Conservation (phyloP, 192 early-diverging fungal species). For the Coemansia umbellata region DNA sequence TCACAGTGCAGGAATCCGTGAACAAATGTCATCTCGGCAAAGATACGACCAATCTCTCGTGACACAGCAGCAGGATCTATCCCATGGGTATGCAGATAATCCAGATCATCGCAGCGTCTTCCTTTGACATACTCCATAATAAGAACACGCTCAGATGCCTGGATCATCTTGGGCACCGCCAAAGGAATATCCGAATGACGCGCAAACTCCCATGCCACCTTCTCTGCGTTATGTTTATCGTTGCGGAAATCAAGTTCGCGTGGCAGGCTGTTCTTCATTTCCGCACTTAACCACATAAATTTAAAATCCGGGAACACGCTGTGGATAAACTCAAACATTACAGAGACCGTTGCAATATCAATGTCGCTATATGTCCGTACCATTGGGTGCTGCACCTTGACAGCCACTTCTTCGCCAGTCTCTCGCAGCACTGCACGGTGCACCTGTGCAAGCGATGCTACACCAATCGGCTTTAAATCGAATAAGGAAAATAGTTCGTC, state of each 20-base stretch:
- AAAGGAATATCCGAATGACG: slow-evolving; percentile 49
- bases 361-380: slow-evolving; percentile 72
- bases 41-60: slow-evolving; percentile 66
- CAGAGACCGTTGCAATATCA: slow-evolving; percentile 72
- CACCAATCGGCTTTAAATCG: slow-evolving; percentile 82
- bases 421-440: slow-evolving; percentile 69
- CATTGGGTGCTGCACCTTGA: slow-evolving; percentile 90
- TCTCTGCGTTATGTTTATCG: slow-evolving; percentile 74
- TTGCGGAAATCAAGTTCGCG: slow-evolving; percentile 81
- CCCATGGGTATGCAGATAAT: slow-evolving; percentile 62
- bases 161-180: slow-evolving; percentile 75
- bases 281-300: slow-evolving; percentile 84
- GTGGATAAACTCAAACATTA: slow-evolving; percentile 62
- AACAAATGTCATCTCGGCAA: slow-evolving; percentile 88
- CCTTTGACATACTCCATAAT: slow-evolving; percentile 84
- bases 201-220: slow-evolving; percentile 61
- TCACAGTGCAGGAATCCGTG: slow-evolving; percentile 88
- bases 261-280: slow-evolving; percentile 80
- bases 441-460: slow-evolving; percentile 92
- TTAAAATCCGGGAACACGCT: slow-evolving; percentile 85
- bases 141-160: slow-evolving; percentile 72
- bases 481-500: slow-evolving; percentile 71
- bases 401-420: slow-evolving; percentile 74
- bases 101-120: slow-evolving; percentile 71
- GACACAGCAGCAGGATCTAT: slow-evolving; percentile 77